These are phyloP conservation scores for Cystoisospora suis DNA, from an alignment of 169 alveolate species.

Conservation along the genomic window DNA sequence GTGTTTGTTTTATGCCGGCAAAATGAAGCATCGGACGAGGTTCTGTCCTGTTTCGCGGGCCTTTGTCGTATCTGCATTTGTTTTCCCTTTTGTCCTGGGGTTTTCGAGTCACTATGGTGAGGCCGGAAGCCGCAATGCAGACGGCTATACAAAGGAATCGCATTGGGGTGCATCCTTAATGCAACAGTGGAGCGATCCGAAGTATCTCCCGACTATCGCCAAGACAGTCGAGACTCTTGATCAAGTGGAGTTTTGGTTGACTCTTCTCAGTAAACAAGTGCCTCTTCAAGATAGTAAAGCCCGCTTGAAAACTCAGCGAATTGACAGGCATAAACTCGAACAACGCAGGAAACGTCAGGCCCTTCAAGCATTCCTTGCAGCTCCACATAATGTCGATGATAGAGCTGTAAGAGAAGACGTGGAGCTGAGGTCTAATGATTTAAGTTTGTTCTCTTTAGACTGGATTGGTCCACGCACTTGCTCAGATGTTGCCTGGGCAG, in stretches of 20 bases:
- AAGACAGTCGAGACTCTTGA: background rate
- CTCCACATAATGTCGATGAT: no score
- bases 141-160: background rate
- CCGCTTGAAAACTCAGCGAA: constrained; percentile 10
- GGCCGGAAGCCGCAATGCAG: no score
- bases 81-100: no score
- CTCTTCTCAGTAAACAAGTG: background rate
- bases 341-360: constrained; percentile 19
- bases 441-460: background rate
- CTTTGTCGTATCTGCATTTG: no score
- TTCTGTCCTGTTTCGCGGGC: no score
- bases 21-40: no score
- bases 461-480: constrained; percentile 33
- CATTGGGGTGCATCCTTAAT: background rate
- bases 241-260: background rate
- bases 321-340: constrained; percentile 3
- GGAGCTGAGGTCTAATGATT: background rate
- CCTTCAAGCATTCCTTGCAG: background rate
- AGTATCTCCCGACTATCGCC: background rate
- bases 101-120: no score
- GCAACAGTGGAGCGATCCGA: constrained; percentile 2
- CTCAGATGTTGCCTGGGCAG: constrained; percentile 19
- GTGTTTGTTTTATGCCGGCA: no score
- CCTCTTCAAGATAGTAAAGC: background rate
- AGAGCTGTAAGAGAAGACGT: background rate